A percentile compares a stretch with the other conserved stretches of the same genome.
These are phyloP conservation scores for Lactuca sativa DNA, from an alignment of 129 eudicot species.

Conservation along the genomic window DNA sequence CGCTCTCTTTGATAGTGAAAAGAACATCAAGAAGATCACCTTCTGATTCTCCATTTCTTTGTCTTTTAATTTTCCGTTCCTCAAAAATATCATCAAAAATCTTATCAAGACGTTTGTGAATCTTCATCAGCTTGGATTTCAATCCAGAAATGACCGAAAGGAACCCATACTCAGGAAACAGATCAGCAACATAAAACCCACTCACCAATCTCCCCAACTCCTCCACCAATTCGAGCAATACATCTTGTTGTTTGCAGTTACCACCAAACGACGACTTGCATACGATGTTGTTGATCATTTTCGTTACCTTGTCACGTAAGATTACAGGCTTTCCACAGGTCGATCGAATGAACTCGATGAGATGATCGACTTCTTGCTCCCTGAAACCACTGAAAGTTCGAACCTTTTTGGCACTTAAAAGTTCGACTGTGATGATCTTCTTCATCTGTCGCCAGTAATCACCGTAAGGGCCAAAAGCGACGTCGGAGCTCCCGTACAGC, in stretches of 20 bases:
- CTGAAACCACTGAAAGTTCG: not conserved
- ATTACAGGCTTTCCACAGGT: not conserved
- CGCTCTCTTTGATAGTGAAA: conserved; percentile 9
- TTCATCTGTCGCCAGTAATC: conserved; percentile 22
- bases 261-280: not conserved
- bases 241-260: conserved; percentile 15
- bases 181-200: conserved; percentile 24
- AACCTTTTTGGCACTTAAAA: conserved; percentile 19
- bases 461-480: conserved; percentile 1
- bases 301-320: not conserved
- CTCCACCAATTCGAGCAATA: not conserved
- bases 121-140: conserved; percentile 15
- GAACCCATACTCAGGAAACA: conserved; percentile 14
- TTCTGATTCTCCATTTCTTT: not conserved
- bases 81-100: conserved; percentile 10
- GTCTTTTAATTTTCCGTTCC: not conserved
- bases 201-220: not conserved
- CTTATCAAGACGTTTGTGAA: conserved; percentile 17
- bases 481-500: not conserved
- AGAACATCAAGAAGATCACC: conserved; percentile 28
- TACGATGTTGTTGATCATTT: conserved; percentile 9
- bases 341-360: not conserved
- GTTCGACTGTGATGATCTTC: conserved; percentile 10
- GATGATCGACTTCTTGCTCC: not conserved
- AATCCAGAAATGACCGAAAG: conserved; percentile 12